These are phyloP conservation scores for Geotrichum siamense DNA, from an alignment of 1,139 yeast genomes.

Conservation along the genomic window DNA sequence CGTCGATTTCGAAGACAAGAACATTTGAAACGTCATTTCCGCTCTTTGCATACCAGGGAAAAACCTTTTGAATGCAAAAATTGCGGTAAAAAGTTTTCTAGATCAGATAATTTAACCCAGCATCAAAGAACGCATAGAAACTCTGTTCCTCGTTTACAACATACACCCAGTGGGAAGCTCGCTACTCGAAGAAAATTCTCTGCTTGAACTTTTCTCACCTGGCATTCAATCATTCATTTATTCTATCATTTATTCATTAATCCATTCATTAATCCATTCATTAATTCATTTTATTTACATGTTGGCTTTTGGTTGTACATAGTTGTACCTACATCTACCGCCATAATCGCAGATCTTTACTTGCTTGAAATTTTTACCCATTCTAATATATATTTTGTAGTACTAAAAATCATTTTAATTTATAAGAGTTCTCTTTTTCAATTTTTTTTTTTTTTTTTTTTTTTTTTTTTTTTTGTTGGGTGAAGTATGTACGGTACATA, in stretches of 20 bases:
- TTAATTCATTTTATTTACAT: no score
- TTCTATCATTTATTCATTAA: background rate
- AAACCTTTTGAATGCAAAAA: slow-evolving; percentile 67
- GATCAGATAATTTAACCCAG: slow-evolving; percentile 69
- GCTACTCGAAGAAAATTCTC: background rate
- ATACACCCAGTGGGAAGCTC: background rate
- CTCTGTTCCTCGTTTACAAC: background rate
- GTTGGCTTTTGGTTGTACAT: no score
- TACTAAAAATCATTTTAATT: no score
- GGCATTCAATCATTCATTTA: background rate
- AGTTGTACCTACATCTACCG: no score
- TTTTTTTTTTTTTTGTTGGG: no score
- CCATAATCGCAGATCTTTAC: no score
- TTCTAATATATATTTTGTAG: no score
- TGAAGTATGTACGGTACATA: no score
- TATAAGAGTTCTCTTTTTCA: no score
- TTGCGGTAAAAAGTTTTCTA: slow-evolving; percentile 65
- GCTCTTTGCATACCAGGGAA: slow-evolving; percentile 61
- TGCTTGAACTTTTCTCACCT: background rate
- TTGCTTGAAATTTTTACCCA: no score
- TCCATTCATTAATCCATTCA: background rate
- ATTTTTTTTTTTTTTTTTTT: no score
- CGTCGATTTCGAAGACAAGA: slow-evolving; percentile 62
- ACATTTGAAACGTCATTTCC: slow-evolving; percentile 67
- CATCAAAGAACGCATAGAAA: slow-evolving; percentile 56